Conservation (phyloP, 352 stramenopile genomes). For the Phytopythium delawarense region DNA sequence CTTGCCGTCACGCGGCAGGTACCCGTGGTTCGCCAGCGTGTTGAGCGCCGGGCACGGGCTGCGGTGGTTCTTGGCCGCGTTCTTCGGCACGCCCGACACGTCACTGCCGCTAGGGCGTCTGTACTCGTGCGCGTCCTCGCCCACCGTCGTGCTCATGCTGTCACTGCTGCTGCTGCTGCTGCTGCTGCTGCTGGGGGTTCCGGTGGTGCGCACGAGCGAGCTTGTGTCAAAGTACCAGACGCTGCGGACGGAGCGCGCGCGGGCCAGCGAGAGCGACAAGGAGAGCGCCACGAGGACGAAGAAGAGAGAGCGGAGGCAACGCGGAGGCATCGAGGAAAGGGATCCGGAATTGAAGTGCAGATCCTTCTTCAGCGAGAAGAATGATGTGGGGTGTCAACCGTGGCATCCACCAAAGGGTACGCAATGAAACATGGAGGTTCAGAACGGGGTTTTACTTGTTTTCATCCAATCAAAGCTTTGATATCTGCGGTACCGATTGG, state of each 20-base stretch:
- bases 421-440: no score
- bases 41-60: slow-evolving; percentile 65
- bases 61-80: slow-evolving; percentile 36
- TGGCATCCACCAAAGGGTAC: no score
- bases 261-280: background rate
- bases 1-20: slow-evolving; percentile 60
- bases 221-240: background rate
- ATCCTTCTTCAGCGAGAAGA: background rate
- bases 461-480: no score
- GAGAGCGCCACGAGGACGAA: background rate
- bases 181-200: background rate
- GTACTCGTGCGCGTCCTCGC: slow-evolving; percentile 27
- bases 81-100: slow-evolving; percentile 45
- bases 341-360: background rate
- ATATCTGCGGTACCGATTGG: no score
- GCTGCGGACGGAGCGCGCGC: background rate
- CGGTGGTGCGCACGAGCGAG: background rate
- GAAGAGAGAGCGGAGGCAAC: background rate
- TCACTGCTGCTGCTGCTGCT: background rate
- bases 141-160: background rate
- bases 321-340: background rate
- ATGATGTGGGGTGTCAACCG: background rate
- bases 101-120: slow-evolving; percentile 27
- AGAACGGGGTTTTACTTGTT: no score
- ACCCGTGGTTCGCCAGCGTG: slow-evolving; percentile 65